Percentiles rank a stretch among this genome's conserved stretches.
Conservation (phyloP, 2,329 filamentous ascomycete species). For the Penicillium sp. region DNA sequence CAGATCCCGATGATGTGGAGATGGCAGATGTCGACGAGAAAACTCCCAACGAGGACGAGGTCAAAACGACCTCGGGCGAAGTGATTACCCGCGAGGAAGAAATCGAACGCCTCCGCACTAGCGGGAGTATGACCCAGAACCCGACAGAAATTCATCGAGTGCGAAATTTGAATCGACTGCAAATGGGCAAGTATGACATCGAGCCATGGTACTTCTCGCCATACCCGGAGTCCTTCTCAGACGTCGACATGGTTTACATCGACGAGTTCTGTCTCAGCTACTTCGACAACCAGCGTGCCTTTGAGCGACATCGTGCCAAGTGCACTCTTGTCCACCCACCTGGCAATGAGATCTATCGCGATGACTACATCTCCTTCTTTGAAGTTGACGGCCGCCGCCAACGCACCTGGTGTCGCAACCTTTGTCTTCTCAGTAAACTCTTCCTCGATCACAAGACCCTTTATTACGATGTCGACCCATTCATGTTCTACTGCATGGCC, state of each 20-base stretch:
- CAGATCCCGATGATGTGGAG: slow-evolving; percentile 39
- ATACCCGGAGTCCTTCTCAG: slow-evolving; percentile 82
- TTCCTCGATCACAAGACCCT: slow-evolving; percentile 98
- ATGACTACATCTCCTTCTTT: slow-evolving; percentile 87
- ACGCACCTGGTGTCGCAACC: slow-evolving; percentile 96
- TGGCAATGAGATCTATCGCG: slow-evolving; percentile 95
- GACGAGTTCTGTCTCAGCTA: slow-evolving; percentile 97
- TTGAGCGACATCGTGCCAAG: slow-evolving; percentile 78
- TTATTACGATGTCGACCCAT: slow-evolving; percentile 96
- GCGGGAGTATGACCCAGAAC: slow-evolving; percentile 98
- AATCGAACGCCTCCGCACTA: slow-evolving; percentile 90
- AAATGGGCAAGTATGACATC: slow-evolving; percentile 86
- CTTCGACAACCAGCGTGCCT: slow-evolving; percentile 75
- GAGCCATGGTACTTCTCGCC: slow-evolving; percentile 99
- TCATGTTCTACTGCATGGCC: slow-evolving; percentile 94
- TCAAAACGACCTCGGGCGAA: slow-evolving; percentile 27
- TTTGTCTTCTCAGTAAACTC: slow-evolving; percentile 90
- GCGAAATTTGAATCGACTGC: slow-evolving; percentile 85
- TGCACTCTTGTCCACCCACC: slow-evolving; percentile 88
- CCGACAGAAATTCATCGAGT: slow-evolving; percentile 95
- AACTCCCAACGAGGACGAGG: slow-evolving; percentile 36
- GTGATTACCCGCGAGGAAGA: slow-evolving; percentile 69
- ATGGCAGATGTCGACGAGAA: slow-evolving; percentile 38
- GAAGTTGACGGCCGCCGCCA: slow-evolving; percentile 97
- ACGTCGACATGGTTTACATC: slow-evolving; percentile 86